phyloP scores from a whole-genome alignment of 352 stramenopile species.

The Phytophthora europaea region DNA sequence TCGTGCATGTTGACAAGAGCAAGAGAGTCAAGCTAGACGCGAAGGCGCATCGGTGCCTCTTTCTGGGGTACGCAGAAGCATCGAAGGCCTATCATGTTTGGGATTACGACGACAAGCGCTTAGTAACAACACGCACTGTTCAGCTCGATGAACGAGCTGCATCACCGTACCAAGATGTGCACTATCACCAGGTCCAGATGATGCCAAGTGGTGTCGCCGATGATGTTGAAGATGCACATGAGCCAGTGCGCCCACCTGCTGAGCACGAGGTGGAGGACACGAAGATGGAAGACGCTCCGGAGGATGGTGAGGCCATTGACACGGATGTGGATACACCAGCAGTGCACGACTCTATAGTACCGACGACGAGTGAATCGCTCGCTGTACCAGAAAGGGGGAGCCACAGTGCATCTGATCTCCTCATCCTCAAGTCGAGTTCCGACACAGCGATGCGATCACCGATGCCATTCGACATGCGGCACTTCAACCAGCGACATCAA shows the following conservation, averaged over 20 bases:
- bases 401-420: background rate
- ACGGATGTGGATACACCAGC: slow-evolving; percentile 1
- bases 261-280: background rate
- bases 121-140: slow-evolving; percentile 3
- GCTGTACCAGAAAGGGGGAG: background rate
- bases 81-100: slow-evolving; percentile 18
- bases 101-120: slow-evolving; percentile 5
- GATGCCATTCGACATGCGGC: background rate
- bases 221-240: background rate
- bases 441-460: background rate
- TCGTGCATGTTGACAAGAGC: slow-evolving; percentile 23
- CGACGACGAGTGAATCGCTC: background rate
- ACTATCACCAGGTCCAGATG: background rate
- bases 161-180: background rate
- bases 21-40: slow-evolving; percentile 21
- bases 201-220: background rate
- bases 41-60: slow-evolving; percentile 19
- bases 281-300: background rate
- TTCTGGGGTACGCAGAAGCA: slow-evolving; percentile 16
- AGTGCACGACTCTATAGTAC: background rate
- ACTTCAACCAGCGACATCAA: background rate
- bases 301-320: background rate
- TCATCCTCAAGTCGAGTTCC: background rate
- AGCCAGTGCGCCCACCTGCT: background rate
- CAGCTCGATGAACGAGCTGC: background rate